phyloP scores from a whole-genome alignment of 805 yeast species.

The Lipomyces yamanashiensis region DNA sequence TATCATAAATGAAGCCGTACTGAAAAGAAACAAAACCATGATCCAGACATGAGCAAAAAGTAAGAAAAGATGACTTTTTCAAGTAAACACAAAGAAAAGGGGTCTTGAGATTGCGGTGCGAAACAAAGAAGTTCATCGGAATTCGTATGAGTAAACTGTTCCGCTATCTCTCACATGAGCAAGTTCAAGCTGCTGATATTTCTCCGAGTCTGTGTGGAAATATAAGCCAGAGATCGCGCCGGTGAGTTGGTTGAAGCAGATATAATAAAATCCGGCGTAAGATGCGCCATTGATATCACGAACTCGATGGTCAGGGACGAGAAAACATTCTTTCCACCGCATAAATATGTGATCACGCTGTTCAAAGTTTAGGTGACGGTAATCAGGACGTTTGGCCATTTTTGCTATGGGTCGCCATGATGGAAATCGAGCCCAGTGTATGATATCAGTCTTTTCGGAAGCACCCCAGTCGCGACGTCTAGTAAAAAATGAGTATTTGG shows the following conservation, averaged over 20 bases:
- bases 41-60: no score
- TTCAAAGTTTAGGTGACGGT: slow-evolving; percentile 43
- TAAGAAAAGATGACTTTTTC: background rate
- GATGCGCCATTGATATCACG: slow-evolving; percentile 72
- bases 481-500: slow-evolving; percentile 62
- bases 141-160: slow-evolving; percentile 31
- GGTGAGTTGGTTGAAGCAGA: slow-evolving; percentile 75
- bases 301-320: slow-evolving; percentile 78
- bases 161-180: slow-evolving; percentile 37
- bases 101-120: no score
- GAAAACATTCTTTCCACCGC: slow-evolving; percentile 94
- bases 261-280: slow-evolving; percentile 89
- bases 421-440: slow-evolving; percentile 68
- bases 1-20: background rate
- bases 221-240: slow-evolving; percentile 82
- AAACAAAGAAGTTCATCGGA: slow-evolving; percentile 21
- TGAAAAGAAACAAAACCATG: background rate
- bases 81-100: background rate
- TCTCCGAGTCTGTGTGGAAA: slow-evolving; percentile 78
- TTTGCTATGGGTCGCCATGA: slow-evolving; percentile 48
- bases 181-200: slow-evolving; percentile 75
- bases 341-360: slow-evolving; percentile 65
- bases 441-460: slow-evolving; percentile 61
- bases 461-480: slow-evolving; percentile 65
- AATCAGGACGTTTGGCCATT: slow-evolving; percentile 41